A percentile compares a stretch with the other conserved stretches of the same genome.
Evolutionary conservation across 2,329 filamentous ascomycete genomes (phyloP).

Genomic region (Phyllosticta capitalensis): DNA sequence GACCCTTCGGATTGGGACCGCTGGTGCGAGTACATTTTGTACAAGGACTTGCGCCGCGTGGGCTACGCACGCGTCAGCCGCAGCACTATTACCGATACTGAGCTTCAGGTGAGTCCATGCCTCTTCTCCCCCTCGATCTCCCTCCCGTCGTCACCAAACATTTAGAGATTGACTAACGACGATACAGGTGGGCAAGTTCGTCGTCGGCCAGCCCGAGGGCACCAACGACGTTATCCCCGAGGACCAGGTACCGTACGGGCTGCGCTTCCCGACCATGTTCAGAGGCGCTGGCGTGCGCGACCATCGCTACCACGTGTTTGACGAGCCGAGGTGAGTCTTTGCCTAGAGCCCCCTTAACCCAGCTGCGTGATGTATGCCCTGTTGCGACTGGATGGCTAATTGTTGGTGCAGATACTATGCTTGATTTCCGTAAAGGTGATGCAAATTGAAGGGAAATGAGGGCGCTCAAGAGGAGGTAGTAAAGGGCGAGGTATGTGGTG

Average conservation of each 20-base stretch:
- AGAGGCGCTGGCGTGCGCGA: slow-evolving; percentile 76
- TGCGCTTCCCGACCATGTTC: slow-evolving; percentile 78
- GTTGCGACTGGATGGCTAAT: too few species aligned
- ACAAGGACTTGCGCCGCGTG: slow-evolving; percentile 74
- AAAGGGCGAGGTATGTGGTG: background rate
- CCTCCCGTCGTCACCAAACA: too few species aligned
- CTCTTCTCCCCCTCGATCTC: background rate
- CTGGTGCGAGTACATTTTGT: slow-evolving; percentile 98
- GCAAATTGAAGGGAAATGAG: background rate
- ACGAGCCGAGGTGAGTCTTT: slow-evolving; percentile 43
- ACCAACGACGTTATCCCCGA: slow-evolving; percentile 62
- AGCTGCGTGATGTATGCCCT: too few species aligned
- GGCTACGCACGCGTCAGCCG: slow-evolving; percentile 86
- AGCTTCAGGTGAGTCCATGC: slow-evolving; percentile 61
- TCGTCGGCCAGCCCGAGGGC: slow-evolving; percentile 61
- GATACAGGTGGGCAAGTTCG: slow-evolving; percentile 72
- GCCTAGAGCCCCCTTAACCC: background rate
- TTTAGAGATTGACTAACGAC: too few species aligned
- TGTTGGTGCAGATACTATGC: background rate
- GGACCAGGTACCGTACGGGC: slow-evolving; percentile 62
- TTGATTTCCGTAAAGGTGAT: background rate
- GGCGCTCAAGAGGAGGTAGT: too few species aligned
- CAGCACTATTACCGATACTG: slow-evolving; percentile 90
- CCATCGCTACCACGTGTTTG: slow-evolving; percentile 90
- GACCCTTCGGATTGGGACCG: slow-evolving; percentile 89